These are phyloP conservation scores for Penicillium aurantiogriseum DNA, from an alignment of 2,329 filamentous ascomycete species.

Conservation along the genomic window DNA sequence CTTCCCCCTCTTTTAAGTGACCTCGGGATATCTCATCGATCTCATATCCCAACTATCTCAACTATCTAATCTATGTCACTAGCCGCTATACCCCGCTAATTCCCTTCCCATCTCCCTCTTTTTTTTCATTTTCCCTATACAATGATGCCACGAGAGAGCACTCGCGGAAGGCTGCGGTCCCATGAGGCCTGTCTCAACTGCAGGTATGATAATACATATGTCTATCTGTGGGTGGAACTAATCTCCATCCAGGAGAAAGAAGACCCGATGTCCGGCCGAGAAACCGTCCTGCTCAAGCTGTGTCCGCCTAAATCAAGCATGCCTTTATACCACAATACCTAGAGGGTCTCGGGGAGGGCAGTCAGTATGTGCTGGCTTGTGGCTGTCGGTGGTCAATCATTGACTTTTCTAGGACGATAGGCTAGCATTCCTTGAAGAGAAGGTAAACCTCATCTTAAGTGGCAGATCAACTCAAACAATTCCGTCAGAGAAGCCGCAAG, in stretches of 20 bases:
- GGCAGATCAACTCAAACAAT: slow-evolving; percentile 28
- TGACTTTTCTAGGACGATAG: slow-evolving; percentile 46
- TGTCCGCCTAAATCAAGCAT: slow-evolving; percentile 49
- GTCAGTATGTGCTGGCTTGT: slow-evolving; percentile 40
- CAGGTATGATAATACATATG: slow-evolving; percentile 38
- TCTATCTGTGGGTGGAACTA: background rate
- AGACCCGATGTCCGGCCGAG: slow-evolving; percentile 54
- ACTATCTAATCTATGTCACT: background rate
- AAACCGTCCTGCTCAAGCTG: slow-evolving; percentile 54
- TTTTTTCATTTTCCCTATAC: background rate
- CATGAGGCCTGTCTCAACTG: slow-evolving; percentile 46
- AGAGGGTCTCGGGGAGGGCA: slow-evolving; percentile 42
- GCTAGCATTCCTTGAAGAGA: slow-evolving; percentile 53
- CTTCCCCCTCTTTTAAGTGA: background rate
- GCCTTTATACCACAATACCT: slow-evolving; percentile 44
- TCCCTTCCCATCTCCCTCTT: background rate
- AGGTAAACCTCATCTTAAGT: slow-evolving; percentile 52
- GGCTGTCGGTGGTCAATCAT: background rate
- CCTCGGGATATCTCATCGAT: background rate
- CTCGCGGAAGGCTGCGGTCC: slow-evolving; percentile 34
- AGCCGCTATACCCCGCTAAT: slow-evolving; percentile 1
- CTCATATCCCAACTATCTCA: too few relatives aligned
- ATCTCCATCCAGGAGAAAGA: slow-evolving; percentile 44
- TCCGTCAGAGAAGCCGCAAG: slow-evolving; percentile 19
- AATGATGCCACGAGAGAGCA: slow-evolving; percentile 31